Base-by-base conservation (phyloP, 495 filamentous ascomycete genomes). In the Beverwykella pulmonaria region DNA sequence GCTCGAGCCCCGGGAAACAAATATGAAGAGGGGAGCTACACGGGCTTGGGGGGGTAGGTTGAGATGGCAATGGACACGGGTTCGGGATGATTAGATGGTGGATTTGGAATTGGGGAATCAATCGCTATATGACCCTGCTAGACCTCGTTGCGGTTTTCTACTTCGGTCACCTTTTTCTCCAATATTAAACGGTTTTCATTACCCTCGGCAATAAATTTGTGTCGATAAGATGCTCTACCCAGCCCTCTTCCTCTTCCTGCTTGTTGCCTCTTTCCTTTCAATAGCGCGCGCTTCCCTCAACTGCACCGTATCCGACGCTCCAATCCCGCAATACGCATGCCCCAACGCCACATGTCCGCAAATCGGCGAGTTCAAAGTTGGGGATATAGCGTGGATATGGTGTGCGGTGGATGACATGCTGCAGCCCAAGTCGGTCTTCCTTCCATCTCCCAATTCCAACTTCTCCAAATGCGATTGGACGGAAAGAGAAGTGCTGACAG, bases 321-420 rank as follows among this genome's bases (percentile, higher is more conserved):
- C 52, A 29, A 34, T 55, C 29, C 52, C 52, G n/a, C 29, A 55
- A 20, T 55, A 55, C 52, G 52, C 52, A 4, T 55, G 52, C 27
- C 52, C 52, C 5, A 55, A 55, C n/a, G 4, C 52, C 2, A 55
- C 52, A 15, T 55, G 52, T 36, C 26, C 52, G 1, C 52, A 30
- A 10, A 36, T 55, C 8, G 52, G 26, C 6, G 52, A 55, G n/a
- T 55, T 10, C 52, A 36, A 30, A 20, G 4, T 55, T 22, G 52
- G 52, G 34, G 52, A 55, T 34, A 55, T 55, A 9, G 52, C 52
- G 12, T 55, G 52, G 52, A 55, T 55, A 55, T 55, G 52, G 52
- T 55, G 52, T 55, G 52, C 52, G 5, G 52, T 55, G 8, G 52
- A 55, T 36, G 52, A 55, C 23, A 55, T 36, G 26, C 5, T 32